Conservation (phyloP, 169 alveolate genomes). For the Plasmodium reichenowi region DNA sequence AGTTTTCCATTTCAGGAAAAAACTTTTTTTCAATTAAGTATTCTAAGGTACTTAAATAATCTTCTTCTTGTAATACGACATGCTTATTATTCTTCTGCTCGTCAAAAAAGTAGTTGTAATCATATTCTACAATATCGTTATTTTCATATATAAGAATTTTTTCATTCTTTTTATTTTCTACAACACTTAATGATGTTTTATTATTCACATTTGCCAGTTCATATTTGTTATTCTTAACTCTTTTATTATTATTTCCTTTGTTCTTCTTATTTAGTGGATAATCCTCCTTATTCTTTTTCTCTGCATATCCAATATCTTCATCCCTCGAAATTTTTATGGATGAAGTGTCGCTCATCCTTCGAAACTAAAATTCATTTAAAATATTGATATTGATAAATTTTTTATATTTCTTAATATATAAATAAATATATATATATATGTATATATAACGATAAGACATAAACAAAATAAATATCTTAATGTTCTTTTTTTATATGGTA, state of each 20-base stretch:
- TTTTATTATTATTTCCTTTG: neutral
- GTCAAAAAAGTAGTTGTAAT: constrained; percentile 8
- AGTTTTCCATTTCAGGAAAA: constrained; percentile 80
- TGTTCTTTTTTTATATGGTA: no score
- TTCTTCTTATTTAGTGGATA: neutral
- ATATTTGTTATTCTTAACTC: neutral
- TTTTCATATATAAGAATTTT: constrained; percentile 48
- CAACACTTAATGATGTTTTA: neutral
- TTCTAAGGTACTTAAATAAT: constrained; percentile 82
- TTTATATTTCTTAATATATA: no score
- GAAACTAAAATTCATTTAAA: no score
- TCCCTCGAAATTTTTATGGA: no score
- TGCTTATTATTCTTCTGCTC: constrained; percentile 9
- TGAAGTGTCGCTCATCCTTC: no score
- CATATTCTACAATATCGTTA: constrained; percentile 67
- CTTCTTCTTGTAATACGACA: constrained; percentile 80
- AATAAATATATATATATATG: no score
- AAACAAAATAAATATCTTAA: no score
- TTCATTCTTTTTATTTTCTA: constrained; percentile 16
- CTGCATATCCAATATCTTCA: no score
- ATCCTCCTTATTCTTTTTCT: neutral
- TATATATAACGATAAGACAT: no score
- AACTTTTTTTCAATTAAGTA: constrained; percentile 83
- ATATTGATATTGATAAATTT: no score
- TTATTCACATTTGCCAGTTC: neutral